A percentile compares a stretch with the other conserved stretches of the same genome.
These are phyloP conservation scores for Adansonia gregorii DNA, from an alignment of 441 rosid genomes.

Conservation along the genomic window DNA sequence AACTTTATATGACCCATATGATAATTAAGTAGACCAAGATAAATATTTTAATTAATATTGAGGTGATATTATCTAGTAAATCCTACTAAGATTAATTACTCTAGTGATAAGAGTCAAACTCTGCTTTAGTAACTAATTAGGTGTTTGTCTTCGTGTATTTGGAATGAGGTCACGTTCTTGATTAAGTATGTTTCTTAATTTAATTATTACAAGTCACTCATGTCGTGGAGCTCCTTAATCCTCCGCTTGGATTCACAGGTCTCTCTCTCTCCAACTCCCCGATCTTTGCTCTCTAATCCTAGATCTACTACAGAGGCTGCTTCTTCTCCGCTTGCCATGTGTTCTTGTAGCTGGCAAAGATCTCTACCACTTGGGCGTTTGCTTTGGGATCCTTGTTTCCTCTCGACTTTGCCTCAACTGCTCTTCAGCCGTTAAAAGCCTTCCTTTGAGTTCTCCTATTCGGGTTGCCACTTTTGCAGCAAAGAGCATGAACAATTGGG, in stretches of 20 bases:
- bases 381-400: conserved; percentile 93
- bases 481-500: conserved; percentile 57
- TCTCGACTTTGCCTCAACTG: conserved; percentile 72
- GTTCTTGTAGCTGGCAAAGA: conserved; percentile 84
- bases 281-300: conserved; percentile 29
- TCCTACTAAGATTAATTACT: too few species aligned
- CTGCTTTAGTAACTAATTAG: too few species aligned
- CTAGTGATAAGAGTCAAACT: too few species aligned
- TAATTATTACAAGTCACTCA: not conserved
- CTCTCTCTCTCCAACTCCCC: not conserved
- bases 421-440: conserved; percentile 67
- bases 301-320: conserved; percentile 64
- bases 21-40: too few species aligned
- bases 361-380: conserved; percentile 88
- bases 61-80: too few species aligned
- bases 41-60: too few species aligned
- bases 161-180: too few species aligned
- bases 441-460: conserved; percentile 48
- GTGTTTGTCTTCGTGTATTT: too few species aligned
- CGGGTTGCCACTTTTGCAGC: conserved; percentile 50
- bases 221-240: not conserved
- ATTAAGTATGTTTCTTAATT: too few species aligned
- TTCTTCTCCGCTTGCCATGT: conserved; percentile 89
- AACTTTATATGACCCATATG: too few species aligned
- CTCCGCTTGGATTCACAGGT: not conserved